Conservation (phyloP, 2,329 filamentous ascomycete species). For the Botryotinia convoluta region DNA sequence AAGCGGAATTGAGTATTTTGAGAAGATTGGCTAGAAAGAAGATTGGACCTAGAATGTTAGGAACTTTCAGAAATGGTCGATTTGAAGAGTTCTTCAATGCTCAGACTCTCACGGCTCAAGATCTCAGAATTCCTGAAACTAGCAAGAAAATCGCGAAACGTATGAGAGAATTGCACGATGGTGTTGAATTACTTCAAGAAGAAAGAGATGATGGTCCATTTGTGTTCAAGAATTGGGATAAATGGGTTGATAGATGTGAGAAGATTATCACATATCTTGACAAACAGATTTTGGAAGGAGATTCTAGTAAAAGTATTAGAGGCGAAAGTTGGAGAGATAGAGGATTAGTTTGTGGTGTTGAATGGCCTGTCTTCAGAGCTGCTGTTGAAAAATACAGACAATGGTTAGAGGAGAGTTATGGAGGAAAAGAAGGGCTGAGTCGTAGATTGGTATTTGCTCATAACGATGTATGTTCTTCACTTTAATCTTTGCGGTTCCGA, state of each 20-base stretch:
- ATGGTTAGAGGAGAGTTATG: conserved; percentile 71
- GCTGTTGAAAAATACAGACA: conserved; percentile 74
- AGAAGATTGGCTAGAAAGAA: conserved; percentile 83
- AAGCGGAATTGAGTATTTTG: conserved; percentile 83
- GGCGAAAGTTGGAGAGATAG: conserved; percentile 60
- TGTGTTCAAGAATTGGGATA: conserved; percentile 90
- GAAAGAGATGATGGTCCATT: conserved; percentile 78
- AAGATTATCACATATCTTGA: conserved; percentile 52
- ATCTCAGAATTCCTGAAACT: conserved; percentile 77
- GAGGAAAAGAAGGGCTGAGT: conserved; percentile 63
- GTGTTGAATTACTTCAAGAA: conserved; percentile 77
- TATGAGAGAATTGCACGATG: conserved; percentile 93
- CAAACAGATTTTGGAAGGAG: conserved; percentile 50
- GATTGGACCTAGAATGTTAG: conserved; percentile 86
- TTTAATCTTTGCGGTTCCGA: conserved; percentile 19
- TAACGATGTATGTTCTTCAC: conserved; percentile 70
- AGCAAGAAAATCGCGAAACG: conserved; percentile 94
- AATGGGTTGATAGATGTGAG: conserved; percentile 56
- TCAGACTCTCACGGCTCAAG: conserved; percentile 70
- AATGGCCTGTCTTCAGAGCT: conserved; percentile 75
- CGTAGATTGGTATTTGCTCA: conserved; percentile 89
- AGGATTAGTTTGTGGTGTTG: conserved; percentile 78
- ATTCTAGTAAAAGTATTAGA: conserved; percentile 34
- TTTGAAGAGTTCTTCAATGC: conserved; percentile 96
- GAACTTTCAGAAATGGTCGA: conserved; percentile 89